These are phyloP conservation scores for Priceomyces haplophilus DNA, from an alignment of 805 yeast species.

Conservation along the genomic window DNA sequence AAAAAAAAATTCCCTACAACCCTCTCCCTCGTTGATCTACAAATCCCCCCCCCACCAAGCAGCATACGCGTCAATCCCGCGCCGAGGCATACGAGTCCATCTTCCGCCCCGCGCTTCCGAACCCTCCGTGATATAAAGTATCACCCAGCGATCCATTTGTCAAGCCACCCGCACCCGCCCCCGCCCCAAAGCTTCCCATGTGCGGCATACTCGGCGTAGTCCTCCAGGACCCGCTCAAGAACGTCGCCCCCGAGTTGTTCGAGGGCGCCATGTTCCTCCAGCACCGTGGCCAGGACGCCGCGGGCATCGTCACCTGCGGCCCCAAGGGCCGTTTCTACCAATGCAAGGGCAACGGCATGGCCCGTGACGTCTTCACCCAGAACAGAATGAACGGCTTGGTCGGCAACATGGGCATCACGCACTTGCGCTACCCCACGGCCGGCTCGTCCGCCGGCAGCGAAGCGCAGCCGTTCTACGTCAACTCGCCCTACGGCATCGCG, in stretches of 20 bases:
- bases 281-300: constrained; percentile 98
- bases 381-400: constrained; percentile 71
- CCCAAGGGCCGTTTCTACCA: constrained; percentile 90
- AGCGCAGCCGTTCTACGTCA: constrained; percentile 98
- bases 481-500: constrained; percentile 92
- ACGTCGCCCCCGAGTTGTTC: constrained; percentile 84
- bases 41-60: no score
- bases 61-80: no score
- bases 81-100: no score
- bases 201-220: constrained; percentile 94
- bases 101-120: no score
- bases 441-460: constrained; percentile 94
- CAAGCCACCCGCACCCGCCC: no score
- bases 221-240: constrained; percentile 65
- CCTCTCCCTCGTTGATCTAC: no score
- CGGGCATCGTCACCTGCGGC: constrained; percentile 98
- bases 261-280: constrained; percentile 92
- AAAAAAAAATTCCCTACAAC: no score
- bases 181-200: constrained; percentile 50
- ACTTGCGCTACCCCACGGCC: constrained; percentile 94
- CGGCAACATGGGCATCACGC: constrained; percentile 95
- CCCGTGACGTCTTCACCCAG: constrained; percentile 92
- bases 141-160: no score
- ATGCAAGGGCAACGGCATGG: constrained; percentile 99
- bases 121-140: no score